Percentiles rank a stretch among this genome's conserved stretches.
Conservation (phyloP, 345 rosid genomes). For the Eucalyptus urophylla region DNA sequence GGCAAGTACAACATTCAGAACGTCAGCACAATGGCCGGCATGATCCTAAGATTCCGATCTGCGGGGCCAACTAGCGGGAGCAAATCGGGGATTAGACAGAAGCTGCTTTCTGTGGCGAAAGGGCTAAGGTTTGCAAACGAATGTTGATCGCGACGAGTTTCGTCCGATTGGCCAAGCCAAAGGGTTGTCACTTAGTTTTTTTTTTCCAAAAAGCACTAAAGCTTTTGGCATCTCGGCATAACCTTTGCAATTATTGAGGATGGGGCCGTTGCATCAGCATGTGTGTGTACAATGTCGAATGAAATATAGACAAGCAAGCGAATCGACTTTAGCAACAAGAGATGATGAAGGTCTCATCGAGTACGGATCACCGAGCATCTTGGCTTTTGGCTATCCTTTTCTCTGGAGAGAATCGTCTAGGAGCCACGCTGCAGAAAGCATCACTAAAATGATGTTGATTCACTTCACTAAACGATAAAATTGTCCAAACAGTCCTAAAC, state of each 20-base stretch:
- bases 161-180: neutral
- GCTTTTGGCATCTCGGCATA: neutral
- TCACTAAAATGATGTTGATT: neutral
- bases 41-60: neutral
- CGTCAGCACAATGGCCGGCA: neutral
- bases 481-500: fast-evolving
- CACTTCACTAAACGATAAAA: too few relatives aligned
- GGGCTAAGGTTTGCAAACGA: neutral
- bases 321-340: neutral
- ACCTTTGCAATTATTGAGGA: neutral
- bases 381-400: neutral
- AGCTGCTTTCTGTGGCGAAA: neutral
- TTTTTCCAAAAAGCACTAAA: neutral
- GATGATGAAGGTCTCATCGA: neutral
- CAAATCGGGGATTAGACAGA: neutral
- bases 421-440: neutral
- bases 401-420: neutral
- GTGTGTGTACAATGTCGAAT: neutral
- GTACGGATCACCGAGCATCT: neutral
- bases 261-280: neutral
- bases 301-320: neutral
- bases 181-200: neutral
- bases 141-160: neutral
- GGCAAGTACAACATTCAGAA: neutral
- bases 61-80: neutral